phyloP scores from a whole-genome alignment of 495 filamentous ascomycete genomes.

The Aspergillus steynii region DNA sequence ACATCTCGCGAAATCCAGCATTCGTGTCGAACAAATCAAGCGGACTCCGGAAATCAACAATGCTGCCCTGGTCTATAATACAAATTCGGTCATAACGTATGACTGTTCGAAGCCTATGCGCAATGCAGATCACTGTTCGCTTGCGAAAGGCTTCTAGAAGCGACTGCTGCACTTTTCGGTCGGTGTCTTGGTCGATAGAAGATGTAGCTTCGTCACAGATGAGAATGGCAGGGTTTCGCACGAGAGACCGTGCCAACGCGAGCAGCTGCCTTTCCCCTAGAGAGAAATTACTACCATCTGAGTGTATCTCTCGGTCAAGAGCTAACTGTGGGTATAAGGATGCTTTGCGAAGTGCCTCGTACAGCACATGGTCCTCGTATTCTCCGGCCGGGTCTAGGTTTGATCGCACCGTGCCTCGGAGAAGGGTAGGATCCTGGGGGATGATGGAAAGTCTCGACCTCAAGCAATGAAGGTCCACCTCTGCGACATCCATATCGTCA shows the following conservation, averaged over 20 bases:
- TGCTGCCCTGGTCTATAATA: conserved; percentile 86
- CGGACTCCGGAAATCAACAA: conserved; percentile 84
- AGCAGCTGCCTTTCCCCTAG: conserved; percentile 93
- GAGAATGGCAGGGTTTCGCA: conserved; percentile 84
- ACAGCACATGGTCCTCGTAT: conserved; percentile 61
- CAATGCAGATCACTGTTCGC: conserved; percentile 89
- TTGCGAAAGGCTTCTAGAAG: conserved; percentile 85
- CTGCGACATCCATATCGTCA: conserved; percentile 86
- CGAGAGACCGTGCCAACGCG: conserved; percentile 87
- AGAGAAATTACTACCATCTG: conserved; percentile 93
- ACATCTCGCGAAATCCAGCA: conserved; percentile 84
- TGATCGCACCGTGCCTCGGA: conserved; percentile 83
- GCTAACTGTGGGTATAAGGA: conserved; percentile 57
- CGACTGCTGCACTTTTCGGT: conserved; percentile 89
- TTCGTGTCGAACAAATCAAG: conserved; percentile 63
- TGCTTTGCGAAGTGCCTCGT: conserved; percentile 19
- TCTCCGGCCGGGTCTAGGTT: conserved; percentile 93
- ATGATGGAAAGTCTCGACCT: conserved; percentile 90
- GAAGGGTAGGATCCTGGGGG: conserved; percentile 93
- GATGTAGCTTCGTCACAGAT: conserved; percentile 95
- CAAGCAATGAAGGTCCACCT: conserved; percentile 79
- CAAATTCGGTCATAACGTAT: conserved; percentile 91
- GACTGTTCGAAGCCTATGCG: conserved; percentile 88
- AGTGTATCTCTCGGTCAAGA: conserved; percentile 80
- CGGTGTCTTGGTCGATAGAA: conserved; percentile 92